Conservation (phyloP, 805 yeast genomes). For the Ogataea paraovalis region DNA sequence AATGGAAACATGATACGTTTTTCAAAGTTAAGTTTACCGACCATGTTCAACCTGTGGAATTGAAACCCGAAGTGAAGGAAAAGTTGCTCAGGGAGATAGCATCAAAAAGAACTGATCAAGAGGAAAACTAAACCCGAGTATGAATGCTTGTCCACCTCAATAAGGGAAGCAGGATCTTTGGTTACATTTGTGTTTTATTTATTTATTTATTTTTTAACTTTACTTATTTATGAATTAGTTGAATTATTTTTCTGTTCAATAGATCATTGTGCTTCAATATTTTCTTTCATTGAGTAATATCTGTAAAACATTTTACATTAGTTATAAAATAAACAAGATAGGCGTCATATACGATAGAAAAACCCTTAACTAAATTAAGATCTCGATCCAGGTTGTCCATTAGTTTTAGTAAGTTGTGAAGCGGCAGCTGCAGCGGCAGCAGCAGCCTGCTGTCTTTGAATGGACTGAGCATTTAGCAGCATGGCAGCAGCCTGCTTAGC, state of each 20-base stretch:
- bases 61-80: conserved; percentile 33
- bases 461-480: conserved; percentile 17
- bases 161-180: no score
- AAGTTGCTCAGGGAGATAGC: conserved; percentile 1
- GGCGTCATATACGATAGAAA: background rate
- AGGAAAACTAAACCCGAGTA: no score
- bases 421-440: conserved; percentile 17
- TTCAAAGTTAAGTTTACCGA: conserved; percentile 34
- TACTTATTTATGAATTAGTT: no score
- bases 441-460: conserved; percentile 20
- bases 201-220: background rate
- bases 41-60: conserved; percentile 33
- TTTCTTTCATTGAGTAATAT: no score
- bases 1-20: conserved; percentile 33
- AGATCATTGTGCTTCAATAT: no score
- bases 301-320: no score
- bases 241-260: no score
- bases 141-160: no score
- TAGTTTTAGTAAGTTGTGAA: conserved; percentile 1
- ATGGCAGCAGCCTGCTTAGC: conserved; percentile 23
- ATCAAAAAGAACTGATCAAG: background rate
- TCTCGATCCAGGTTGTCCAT: background rate
- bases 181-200: no score
- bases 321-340: background rate
- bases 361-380: background rate